Base-by-base conservation (phyloP, 176 grass and related monocot species). In the Phoenix dactylifera region DNA sequence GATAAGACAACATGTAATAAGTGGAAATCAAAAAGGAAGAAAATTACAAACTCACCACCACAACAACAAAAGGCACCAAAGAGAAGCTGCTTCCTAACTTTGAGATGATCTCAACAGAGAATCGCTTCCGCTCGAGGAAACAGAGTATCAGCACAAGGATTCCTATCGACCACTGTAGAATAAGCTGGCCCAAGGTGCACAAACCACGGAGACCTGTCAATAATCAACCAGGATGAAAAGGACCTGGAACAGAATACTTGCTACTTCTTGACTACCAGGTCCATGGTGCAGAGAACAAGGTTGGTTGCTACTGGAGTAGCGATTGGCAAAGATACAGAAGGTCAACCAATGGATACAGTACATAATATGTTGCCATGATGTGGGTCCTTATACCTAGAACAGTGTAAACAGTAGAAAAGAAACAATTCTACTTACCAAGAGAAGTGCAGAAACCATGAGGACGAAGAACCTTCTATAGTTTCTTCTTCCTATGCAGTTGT, bases 41-140 rank as follows among this genome's bases (percentile, higher is more conserved):
- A 9, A 25, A 35, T 18, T 54, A 26, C 5, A 6, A 76, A 79
- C 90, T 86, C 74, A 95, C 90, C 87, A 98, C 87, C 16, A 98
- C 93, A 83, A 92, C 76, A 64, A 98, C 60, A 72, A 98, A 98
- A 58, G 82, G 87, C 56, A 81, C 75, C 9, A 86, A 72, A 26
- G 93, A 98, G 73, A 98, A 92, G 70, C 93, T 98, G 59, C 93
- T 98, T 74, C 93, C 93, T 55, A 98, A 75, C 76, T 98, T 98
- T 68, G 79, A 81, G 28, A 78, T 75, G 25, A 98, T 88, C 54
- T 98, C 83, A 23, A 51, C 72, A 55, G 87, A 92, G 68, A 88
- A 92, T 50, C 79, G 76, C 71, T 78, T 79, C 65, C 82, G 73
- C 50, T 92, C 80, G 55, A 89, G 67, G 66, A 98, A 86, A 72